Evolutionary conservation across 305 asterid species (phyloP).

Genomic region (Fraxinus greggii): DNA sequence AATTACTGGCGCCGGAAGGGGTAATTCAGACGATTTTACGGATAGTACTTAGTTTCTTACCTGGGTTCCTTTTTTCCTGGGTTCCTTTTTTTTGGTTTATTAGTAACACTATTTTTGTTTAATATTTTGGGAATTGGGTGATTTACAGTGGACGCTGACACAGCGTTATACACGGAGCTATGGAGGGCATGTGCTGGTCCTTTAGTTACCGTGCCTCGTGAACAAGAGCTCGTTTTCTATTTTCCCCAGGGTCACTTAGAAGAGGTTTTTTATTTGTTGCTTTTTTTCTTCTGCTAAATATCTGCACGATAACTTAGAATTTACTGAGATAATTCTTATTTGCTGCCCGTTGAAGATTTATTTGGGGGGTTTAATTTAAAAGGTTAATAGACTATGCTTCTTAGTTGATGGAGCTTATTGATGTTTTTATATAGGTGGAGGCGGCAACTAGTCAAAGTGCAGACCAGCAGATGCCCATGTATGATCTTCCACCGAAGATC

Average conservation of each 20-base stretch:
- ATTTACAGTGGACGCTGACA: constrained; percentile 60
- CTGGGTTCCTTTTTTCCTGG: not conserved
- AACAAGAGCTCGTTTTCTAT: constrained; percentile 76
- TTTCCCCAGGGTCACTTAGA: constrained; percentile 97
- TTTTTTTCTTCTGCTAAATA: not conserved
- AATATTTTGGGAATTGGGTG: constrained; percentile 6
- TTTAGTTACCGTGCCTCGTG: constrained; percentile 78
- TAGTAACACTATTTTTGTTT: not conserved
- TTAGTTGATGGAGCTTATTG: constrained; percentile 19
- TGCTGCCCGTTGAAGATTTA: not conserved
- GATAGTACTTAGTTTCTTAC: not conserved
- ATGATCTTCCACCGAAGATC: constrained; percentile 84
- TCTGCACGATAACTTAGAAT: not conserved
- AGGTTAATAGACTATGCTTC: constrained; percentile 16
- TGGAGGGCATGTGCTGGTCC: constrained; percentile 99
- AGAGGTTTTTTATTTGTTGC: constrained; percentile 48
- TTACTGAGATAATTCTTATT: not conserved
- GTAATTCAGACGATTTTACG: constrained; percentile 25
- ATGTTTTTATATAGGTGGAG: constrained; percentile 54
- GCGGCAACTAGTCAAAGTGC: constrained; percentile 92
- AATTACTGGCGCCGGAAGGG: constrained; percentile 43
- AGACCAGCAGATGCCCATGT: constrained; percentile 87
- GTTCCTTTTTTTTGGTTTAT: not conserved
- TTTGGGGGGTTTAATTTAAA: not conserved
- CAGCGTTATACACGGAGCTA: constrained; percentile 77